Evolutionary conservation across 2,329 filamentous ascomycete species (phyloP).

Genomic region (Clarireedia hainanense): DNA sequence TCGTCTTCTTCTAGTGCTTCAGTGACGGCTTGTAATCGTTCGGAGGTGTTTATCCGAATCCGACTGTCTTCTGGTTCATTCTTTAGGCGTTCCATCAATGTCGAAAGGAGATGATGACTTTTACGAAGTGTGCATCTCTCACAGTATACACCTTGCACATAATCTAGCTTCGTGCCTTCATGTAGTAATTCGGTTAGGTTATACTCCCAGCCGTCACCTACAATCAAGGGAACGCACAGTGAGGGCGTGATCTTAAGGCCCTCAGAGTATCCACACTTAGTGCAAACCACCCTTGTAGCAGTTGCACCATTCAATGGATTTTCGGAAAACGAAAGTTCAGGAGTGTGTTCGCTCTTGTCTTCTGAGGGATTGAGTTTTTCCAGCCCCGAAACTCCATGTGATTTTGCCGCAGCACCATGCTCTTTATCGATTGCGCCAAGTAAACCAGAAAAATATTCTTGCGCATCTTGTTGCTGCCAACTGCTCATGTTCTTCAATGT

Average conservation of each 20-base stretch:
- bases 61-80: conserved; percentile 20
- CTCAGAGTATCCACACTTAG: conserved; percentile 76
- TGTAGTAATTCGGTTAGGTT: conserved; percentile 73
- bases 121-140: conserved; percentile 77
- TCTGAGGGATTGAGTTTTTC: conserved; percentile 15
- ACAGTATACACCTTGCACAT: conserved; percentile 85
- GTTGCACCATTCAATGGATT: conserved; percentile 84
- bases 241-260: conserved; percentile 87
- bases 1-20: conserved; percentile 70
- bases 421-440: conserved; percentile 80
- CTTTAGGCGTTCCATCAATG: conserved; percentile 37
- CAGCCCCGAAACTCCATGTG: conserved; percentile 16
- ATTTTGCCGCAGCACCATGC: conserved; percentile 42
- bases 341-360: background rate
- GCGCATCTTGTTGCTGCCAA: conserved; percentile 94
- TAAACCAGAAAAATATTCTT: conserved; percentile 92
- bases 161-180: conserved; percentile 76
- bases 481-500: conserved; percentile 88
- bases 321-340: conserved; percentile 31
- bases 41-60: conserved; percentile 30
- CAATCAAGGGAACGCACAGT: conserved; percentile 82
- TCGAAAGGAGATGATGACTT: conserved; percentile 39
- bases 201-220: conserved; percentile 58
- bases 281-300: conserved; percentile 83
- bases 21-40: conserved; percentile 58